Evolutionary conservation across 2,329 filamentous ascomycete species (phyloP), one percentile per base, ranked within the genome.

Genomic region (Conoideocrella luteorostrata): DNA sequence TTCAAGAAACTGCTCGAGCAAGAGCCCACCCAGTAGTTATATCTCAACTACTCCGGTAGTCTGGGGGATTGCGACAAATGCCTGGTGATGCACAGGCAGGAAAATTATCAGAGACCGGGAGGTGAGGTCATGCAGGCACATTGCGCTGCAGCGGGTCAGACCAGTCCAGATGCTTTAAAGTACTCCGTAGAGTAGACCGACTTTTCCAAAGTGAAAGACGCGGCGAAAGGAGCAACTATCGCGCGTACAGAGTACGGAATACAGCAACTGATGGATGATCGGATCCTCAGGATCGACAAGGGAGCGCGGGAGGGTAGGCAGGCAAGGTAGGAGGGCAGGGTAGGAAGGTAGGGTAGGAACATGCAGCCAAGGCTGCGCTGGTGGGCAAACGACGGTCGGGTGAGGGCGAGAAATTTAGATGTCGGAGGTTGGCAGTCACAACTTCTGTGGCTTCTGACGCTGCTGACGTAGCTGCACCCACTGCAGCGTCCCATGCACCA

Each of bases 121-220:
- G 13, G 23, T 42, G 29, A 39, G 42, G 18, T 44, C 28, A 37
- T 26, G 42, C 42, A 39, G 28, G n/a, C 24, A 26, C 21, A 26
- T 30, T 28, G 18, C 24, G 12, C 21, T 41, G 39, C 21, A 28
- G 36, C 36, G 17, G 36, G 22, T 21, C 11, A 22, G 21, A 24
- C 10, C 10, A 39, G 21, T 15, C 26, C 26, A 29, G 13, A 29
- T 29, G 26, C 13, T n/a, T n/a, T n/a, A n/a, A n/a, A n/a, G n/a
- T n/a, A n/a, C n/a, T n/a, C n/a, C n/a, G n/a, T 18, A 9, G 12
- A 18, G 9, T 17, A 10, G 32, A 10, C 15, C 32, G 32, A 34
- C 15, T 15, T 34, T 4, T 17, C 32, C 5, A 15, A 17, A 9
- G 1, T 34, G 15, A 34, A 34, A 34, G 18, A 17, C 32, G 33